Evolutionary conservation across 192 early-diverging fungal species (phyloP).

Genomic region (Lobulomyces angularis): DNA sequence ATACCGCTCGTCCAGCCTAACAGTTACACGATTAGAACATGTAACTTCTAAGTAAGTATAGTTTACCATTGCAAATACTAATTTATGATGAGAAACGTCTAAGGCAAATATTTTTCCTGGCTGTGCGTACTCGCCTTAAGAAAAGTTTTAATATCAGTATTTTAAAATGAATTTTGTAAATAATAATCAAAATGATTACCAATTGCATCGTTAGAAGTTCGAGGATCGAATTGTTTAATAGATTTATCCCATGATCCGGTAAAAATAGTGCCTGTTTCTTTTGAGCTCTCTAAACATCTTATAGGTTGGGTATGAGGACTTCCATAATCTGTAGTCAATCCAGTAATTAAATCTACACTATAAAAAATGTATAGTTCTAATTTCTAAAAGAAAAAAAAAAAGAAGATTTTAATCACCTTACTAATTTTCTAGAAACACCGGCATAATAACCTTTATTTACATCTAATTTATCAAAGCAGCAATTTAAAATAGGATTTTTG

Average conservation of each 20-base stretch:
- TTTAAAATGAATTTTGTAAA: constrained; percentile 5
- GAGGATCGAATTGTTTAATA: constrained; percentile 64
- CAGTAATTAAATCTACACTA: constrained; percentile 53
- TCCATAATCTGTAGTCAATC: constrained; percentile 51
- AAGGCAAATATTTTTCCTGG: constrained; percentile 76
- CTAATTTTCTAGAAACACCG: constrained; percentile 59
- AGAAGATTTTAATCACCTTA: not conserved
- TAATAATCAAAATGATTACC: constrained; percentile 12
- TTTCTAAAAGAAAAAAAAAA: not conserved
- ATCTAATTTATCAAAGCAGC: constrained; percentile 59
- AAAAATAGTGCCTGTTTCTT: constrained; percentile 32
- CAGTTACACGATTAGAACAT: constrained; percentile 56
- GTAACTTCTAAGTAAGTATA: not conserved
- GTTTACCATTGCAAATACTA: constrained; percentile 7
- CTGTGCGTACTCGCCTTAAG: constrained; percentile 32
- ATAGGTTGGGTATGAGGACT: constrained; percentile 68
- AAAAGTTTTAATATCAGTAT: constrained; percentile 2
- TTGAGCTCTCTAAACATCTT: constrained; percentile 46
- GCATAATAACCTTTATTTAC: constrained; percentile 46
- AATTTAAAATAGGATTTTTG: constrained; percentile 64
- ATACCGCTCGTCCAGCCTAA: constrained; percentile 62
- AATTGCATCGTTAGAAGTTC: constrained; percentile 21
- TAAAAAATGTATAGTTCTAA: not conserved
- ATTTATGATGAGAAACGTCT: constrained; percentile 55
- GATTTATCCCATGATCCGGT: constrained; percentile 91